Base-by-base conservation (phyloP, 1,139 yeast genomes). In the Magnusiomyces suaveolens region DNA sequence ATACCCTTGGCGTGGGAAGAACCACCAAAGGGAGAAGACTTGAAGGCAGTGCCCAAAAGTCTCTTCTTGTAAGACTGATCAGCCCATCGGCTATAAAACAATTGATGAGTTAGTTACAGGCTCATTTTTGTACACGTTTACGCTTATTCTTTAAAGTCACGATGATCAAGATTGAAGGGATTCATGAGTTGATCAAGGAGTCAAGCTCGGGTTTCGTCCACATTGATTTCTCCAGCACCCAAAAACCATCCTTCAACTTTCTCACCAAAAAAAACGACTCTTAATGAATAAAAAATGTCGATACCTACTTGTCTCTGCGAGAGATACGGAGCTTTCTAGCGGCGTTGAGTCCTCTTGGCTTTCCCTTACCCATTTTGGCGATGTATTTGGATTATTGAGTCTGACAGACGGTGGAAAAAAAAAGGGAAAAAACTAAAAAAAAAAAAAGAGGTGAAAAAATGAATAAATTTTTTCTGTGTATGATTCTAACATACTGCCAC, bases 1-100 rank as follows among this genome's bases (percentile, higher is more conserved):
- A 94, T 94, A 75, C 99, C 99, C 83, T 92, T 92, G 74, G 98
- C 99, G 88, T 94, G 98, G 71, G 98, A 94, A 72, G 98, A 90
- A 76, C 97, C 98, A 79, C 97, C 97, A 75, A 94, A 92, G 78
- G 98, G 99, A 73, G 98, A 92, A 64, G 96, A 92, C 83, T 90
- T 94, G 95, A 85, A 94, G 72, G 97, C 97, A 69, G 98, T 92
- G 72, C 98, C 98, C 75, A 94, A 83, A 75, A 92, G 86, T 84
- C 98, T 87, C 80, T 96, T 81, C 87, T 94, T 94, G 83, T 88
- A 94, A 73, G 89, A 80, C 76, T 84, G 84, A 78, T 94, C 98
- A 72, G 99, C 97, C 98, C 98, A 92, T 82, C 96, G 92, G 89
- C 78, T 75, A 67, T 61, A 58, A 54, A 53, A 85, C n/a, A n/a